Conservation (phyloP, 805 yeast species). For the Candida nemodendra region DNA sequence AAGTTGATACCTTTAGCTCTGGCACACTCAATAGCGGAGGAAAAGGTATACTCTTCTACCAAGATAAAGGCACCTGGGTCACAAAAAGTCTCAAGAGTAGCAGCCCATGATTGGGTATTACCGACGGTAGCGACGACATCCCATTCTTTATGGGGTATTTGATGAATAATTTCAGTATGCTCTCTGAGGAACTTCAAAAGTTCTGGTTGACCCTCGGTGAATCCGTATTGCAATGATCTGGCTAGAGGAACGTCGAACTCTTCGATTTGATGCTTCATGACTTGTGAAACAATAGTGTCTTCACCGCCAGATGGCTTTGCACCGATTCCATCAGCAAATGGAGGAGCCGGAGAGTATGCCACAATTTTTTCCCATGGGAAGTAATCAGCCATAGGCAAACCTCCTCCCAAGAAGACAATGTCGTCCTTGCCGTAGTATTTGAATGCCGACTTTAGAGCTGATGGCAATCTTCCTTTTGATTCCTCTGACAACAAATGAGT, state of each 20-base stretch:
- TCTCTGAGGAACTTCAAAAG: constrained; percentile 65
- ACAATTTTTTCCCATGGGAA: constrained; percentile 85
- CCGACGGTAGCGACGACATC: constrained; percentile 70
- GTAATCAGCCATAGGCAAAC: constrained; percentile 85
- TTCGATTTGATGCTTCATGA: constrained; percentile 41
- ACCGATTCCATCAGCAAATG: constrained; percentile 76
- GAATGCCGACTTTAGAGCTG: constrained; percentile 84
- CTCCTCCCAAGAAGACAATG: constrained; percentile 90
- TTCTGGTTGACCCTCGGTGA: constrained; percentile 77
- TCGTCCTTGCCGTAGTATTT: constrained; percentile 71
- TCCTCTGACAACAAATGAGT: constrained; percentile 74
- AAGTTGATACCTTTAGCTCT: constrained; percentile 57
- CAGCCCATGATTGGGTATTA: constrained; percentile 92
- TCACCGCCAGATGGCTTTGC: constrained; percentile 46
- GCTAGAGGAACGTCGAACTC: constrained; percentile 69
- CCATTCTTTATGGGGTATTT: constrained; percentile 68
- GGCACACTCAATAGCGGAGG: constrained; percentile 72
- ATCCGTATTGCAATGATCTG: constrained; percentile 90
- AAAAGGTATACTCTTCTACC: constrained; percentile 74
- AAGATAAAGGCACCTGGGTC: constrained; percentile 63
- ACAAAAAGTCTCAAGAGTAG: constrained; percentile 61
- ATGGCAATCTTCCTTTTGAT: constrained; percentile 70
- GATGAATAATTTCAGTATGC: constrained; percentile 62
- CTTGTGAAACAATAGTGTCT: constrained; percentile 36
- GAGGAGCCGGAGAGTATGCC: constrained; percentile 74